Conservation (phyloP, 1,284 basidiomycete genomes). For the Heterobasidion annosum region DNA sequence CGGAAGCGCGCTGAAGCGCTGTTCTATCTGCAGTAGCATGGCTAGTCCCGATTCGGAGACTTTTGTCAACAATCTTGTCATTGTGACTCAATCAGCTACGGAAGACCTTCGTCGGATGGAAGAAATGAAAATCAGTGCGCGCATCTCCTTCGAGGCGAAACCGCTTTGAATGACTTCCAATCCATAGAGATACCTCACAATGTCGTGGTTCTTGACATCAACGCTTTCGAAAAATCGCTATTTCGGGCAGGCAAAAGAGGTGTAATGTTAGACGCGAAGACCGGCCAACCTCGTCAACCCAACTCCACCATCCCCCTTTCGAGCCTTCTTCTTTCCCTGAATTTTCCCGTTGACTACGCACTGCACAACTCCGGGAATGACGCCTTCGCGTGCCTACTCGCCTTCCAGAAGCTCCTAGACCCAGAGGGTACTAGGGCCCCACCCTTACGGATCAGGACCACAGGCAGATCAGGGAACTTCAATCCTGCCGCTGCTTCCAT, state of each 20-base stretch:
- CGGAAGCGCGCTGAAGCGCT: not conserved
- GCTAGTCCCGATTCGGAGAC: slow-evolving; percentile 74
- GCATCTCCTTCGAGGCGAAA: slow-evolving; percentile 5
- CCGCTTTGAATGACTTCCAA: not conserved
- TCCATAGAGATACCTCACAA: slow-evolving; percentile 65
- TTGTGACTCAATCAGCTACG: slow-evolving; percentile 61
- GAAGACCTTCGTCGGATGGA: slow-evolving; percentile 52
- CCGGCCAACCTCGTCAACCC: slow-evolving; percentile 36
- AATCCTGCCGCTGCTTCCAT: slow-evolving; percentile 13
- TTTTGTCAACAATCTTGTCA: slow-evolving; percentile 60
- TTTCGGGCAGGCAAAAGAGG: slow-evolving; percentile 49
- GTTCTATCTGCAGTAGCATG: slow-evolving; percentile 41
- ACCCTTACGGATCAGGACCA: slow-evolving; percentile 9
- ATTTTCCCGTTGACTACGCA: slow-evolving; percentile 28
- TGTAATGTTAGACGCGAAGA: slow-evolving; percentile 47
- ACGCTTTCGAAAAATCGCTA: slow-evolving; percentile 50
- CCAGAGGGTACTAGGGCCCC: slow-evolving; percentile 27
- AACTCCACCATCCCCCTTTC: slow-evolving; percentile 46
- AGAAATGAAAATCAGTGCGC: slow-evolving; percentile 69
- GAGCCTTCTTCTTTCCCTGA: slow-evolving; percentile 44
- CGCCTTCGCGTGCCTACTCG: slow-evolving; percentile 54
- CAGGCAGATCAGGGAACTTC: slow-evolving; percentile 11
- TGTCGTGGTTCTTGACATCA: slow-evolving; percentile 61
- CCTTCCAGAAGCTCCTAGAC: slow-evolving; percentile 55
- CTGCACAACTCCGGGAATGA: slow-evolving; percentile 68